These are phyloP conservation scores for Mycena filopes DNA, from an alignment of 768 basidiomycete species.

Conservation along the genomic window DNA sequence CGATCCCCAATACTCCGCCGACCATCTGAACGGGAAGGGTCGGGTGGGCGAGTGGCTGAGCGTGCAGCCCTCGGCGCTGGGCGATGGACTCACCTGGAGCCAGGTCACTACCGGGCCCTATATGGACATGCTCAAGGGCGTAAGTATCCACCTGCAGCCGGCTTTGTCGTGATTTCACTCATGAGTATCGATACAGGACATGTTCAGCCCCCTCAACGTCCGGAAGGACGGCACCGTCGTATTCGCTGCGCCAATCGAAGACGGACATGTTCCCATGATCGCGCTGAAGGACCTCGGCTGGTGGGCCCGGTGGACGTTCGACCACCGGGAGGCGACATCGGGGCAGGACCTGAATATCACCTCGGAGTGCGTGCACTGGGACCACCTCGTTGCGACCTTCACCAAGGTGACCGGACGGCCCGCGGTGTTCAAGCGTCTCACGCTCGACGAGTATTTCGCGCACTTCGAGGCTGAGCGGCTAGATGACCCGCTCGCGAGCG, in stretches of 20 bases:
- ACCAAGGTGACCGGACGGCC: not conserved
- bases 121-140: slow-evolving; percentile 12
- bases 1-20: not conserved
- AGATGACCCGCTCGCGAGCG: slow-evolving; percentile 27
- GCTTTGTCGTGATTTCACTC: not conserved
- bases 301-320: too few relatives aligned
- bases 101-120: slow-evolving; percentile 4
- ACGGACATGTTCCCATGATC: not conserved
- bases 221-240: not conserved
- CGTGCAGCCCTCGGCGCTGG: not conserved
- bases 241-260: not conserved
- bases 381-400: not conserved
- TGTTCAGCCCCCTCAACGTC: not conserved
- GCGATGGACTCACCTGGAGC: slow-evolving; percentile 6
- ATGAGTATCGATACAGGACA: not conserved
- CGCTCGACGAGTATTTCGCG: slow-evolving; percentile 19
- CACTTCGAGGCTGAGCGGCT: slow-evolving; percentile 4
- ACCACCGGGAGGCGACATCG: not conserved
- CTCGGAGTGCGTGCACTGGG: not conserved
- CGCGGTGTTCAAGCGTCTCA: not conserved
- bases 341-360: not conserved
- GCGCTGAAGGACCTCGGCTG: not conserved
- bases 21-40: slow-evolving; percentile 1
- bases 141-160: not conserved
- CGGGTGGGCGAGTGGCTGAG: not conserved